A percentile compares a stretch with the other conserved stretches of the same genome.
Evolutionary conservation across 768 basidiomycete genomes (phyloP).

Genomic region (Trametes maxima): DNA sequence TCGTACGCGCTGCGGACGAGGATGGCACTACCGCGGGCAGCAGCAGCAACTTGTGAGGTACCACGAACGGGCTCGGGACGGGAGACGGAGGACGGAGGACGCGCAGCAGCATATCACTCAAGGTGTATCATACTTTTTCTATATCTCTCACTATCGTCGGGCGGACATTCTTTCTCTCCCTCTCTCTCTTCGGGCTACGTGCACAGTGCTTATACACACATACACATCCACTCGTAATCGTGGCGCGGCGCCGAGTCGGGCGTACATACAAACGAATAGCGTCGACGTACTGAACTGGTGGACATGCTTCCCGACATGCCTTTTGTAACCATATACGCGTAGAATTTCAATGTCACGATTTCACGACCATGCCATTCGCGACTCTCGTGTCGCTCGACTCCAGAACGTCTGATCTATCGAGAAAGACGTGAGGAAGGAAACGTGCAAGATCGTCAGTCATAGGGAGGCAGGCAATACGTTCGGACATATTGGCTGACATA

Average conservation of each 20-base stretch:
- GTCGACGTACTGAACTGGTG: background rate
- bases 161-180: background rate
- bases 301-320: background rate
- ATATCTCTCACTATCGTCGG: background rate
- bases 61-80: background rate
- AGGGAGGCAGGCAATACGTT: background rate
- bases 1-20: constrained; percentile 40
- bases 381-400: no score
- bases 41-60: constrained; percentile 8
- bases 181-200: background rate
- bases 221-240: background rate
- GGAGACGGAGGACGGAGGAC: background rate
- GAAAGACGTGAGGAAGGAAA: no score
- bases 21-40: no score
- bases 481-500: constrained; percentile 3
- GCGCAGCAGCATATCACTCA: constrained; percentile 1
- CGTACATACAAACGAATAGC: constrained; percentile 1
- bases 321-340: constrained; percentile 5
- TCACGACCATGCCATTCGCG: background rate
- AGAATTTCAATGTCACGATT: background rate
- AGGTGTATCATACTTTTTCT: constrained; percentile 8
- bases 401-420: no score
- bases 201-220: background rate
- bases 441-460: no score
- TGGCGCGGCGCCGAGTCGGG: constrained; percentile 1